A percentile compares a stretch with the other conserved stretches of the same genome.
phyloP scores from a whole-genome alignment of 805 yeast species.

The Diddensiella caesifluorescens region DNA sequence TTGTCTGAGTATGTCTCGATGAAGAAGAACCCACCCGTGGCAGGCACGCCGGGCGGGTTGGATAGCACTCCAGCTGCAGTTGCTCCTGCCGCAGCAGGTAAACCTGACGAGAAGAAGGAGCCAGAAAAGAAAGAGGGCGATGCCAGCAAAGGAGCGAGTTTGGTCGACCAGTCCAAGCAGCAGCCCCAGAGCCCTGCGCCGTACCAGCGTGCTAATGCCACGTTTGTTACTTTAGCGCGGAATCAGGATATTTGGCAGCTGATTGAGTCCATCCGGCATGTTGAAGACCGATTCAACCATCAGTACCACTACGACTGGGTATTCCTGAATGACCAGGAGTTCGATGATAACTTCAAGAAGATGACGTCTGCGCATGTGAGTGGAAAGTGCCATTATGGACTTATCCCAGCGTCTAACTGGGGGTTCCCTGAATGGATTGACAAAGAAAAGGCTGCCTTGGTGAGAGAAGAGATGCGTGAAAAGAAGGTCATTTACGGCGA shows the following conservation, averaged over 20 bases:
- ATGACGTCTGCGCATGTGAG: conserved; percentile 49
- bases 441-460: conserved; percentile 57
- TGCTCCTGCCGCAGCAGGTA: conserved; percentile 7
- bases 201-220: conserved; percentile 36
- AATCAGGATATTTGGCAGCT: conserved; percentile 58
- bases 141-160: conserved; percentile 1
- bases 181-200: conserved; percentile 12
- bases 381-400: conserved; percentile 67
- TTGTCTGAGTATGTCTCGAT: conserved; percentile 21
- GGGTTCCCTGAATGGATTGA: conserved; percentile 79
- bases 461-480: conserved; percentile 51
- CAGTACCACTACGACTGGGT: conserved; percentile 87
- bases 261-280: conserved; percentile 55
- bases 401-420: conserved; percentile 78
- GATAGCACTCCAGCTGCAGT: conserved; percentile 2
- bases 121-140: conserved; percentile 2
- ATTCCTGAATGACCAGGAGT: conserved; percentile 76
- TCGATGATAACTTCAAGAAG: conserved; percentile 62
- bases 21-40: conserved; percentile 6
- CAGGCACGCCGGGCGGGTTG: conserved; percentile 21
- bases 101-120: conserved; percentile 10
- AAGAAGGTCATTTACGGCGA: conserved; percentile 67
- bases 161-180: neutral
- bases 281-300: conserved; percentile 76
- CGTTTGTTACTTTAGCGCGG: conserved; percentile 57